Conservation (phyloP, 1,139 yeast genomes). For the Blastobotrys persicus region DNA sequence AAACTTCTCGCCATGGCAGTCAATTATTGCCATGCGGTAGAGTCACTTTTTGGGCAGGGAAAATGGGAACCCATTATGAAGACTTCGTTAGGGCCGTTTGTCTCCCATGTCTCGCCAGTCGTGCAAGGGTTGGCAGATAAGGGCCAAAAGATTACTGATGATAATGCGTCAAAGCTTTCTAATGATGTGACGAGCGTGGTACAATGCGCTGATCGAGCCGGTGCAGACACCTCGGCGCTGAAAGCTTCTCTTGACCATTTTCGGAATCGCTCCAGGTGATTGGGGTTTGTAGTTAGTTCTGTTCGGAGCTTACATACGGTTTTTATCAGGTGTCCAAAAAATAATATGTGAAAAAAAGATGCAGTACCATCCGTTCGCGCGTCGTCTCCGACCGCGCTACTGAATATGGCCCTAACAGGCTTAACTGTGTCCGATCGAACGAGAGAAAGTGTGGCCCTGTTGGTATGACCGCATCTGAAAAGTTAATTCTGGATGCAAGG, state of each 20-base stretch:
- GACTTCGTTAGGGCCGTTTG: not conserved
- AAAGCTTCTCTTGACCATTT: not conserved
- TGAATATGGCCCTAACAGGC: conserved; percentile 6
- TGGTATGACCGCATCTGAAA: conserved; percentile 6
- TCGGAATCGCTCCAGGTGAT: not conserved
- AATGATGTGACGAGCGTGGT: not conserved
- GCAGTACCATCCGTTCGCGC: conserved; percentile 7
- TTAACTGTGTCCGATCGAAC: conserved; percentile 9
- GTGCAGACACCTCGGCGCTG: not conserved
- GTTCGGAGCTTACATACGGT: not conserved
- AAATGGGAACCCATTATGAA: conserved; percentile 3
- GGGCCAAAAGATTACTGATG: not conserved
- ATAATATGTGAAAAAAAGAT: not conserved
- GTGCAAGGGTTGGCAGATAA: not conserved
- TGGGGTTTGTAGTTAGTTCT: not conserved
- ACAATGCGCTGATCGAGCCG: conserved; percentile 2
- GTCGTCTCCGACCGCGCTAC: conserved; percentile 9
- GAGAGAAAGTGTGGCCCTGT: conserved; percentile 9
- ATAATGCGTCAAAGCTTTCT: not conserved
- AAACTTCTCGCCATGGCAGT: not conserved
- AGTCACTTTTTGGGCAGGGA: not conserved
- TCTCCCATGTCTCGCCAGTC: not conserved
- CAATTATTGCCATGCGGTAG: not conserved
- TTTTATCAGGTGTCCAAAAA: not conserved
- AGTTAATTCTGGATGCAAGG: no score